phyloP scores from a whole-genome alignment of 352 stramenopile species.

The Pythium guiyangense region DNA sequence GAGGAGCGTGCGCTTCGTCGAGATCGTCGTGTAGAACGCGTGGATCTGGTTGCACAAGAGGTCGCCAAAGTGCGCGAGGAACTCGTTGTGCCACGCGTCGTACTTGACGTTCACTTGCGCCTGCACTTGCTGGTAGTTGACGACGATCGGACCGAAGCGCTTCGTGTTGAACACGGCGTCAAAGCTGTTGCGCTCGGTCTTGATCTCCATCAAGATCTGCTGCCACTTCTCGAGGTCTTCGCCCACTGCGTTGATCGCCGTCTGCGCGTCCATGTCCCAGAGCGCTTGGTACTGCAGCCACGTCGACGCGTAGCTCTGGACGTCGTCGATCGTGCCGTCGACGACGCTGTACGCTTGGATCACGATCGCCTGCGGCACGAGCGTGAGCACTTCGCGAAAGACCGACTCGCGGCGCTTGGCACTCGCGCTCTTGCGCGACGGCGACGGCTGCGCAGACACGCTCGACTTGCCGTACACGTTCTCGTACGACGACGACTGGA shows the following conservation, averaged over 20 bases:
- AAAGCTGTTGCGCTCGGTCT: slow-evolving; percentile 93
- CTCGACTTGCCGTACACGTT: slow-evolving; percentile 79
- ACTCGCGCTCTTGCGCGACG: slow-evolving; percentile 50
- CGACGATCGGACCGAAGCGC: slow-evolving; percentile 83
- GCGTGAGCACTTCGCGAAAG: slow-evolving; percentile 64
- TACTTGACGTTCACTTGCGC: slow-evolving; percentile 97
- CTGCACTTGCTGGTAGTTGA: slow-evolving; percentile 92
- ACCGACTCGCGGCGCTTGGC: slow-evolving; percentile 55
- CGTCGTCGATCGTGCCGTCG: slow-evolving; percentile 71
- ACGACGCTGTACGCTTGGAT: slow-evolving; percentile 75
- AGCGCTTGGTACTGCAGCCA: slow-evolving; percentile 99
- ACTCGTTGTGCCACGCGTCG: slow-evolving; percentile 99
- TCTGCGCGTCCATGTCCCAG: slow-evolving; percentile 97
- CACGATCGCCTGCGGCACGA: slow-evolving; percentile 61
- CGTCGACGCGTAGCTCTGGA: slow-evolving; percentile 91
- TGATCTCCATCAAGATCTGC: slow-evolving; percentile 95
- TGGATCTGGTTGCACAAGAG: slow-evolving; percentile 93
- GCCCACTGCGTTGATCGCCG: slow-evolving; percentile 90
- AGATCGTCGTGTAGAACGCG: slow-evolving; percentile 84
- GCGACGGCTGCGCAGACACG: slow-evolving; percentile 52
- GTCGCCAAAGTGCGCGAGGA: slow-evolving; percentile 94
- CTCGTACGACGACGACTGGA: slow-evolving; percentile 84
- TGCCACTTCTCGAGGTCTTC: slow-evolving; percentile 97
- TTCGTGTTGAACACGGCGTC: slow-evolving; percentile 90
- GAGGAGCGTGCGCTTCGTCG: slow-evolving; percentile 81